phyloP scores from a whole-genome alignment of 176 grass and related monocot genomes.

The Themeda triandra region DNA sequence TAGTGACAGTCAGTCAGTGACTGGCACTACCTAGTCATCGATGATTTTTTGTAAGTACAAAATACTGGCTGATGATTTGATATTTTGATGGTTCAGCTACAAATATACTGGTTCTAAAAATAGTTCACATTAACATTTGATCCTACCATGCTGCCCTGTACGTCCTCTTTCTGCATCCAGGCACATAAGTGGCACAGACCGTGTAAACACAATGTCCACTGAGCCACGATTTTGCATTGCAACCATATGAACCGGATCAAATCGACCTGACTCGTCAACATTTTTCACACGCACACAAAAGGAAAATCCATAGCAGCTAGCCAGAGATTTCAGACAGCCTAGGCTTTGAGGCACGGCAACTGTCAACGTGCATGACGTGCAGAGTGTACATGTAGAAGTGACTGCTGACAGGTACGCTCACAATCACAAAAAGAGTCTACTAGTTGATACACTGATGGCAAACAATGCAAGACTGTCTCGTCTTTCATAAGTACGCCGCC shows the following conservation, averaged over 20 bases:
- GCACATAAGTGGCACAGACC: background rate
- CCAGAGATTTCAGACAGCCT: background rate
- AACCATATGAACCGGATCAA: background rate
- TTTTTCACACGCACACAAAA: background rate
- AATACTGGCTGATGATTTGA: background rate
- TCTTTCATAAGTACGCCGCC: background rate
- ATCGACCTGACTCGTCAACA: background rate
- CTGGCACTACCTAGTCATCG: background rate
- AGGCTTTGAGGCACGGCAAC: background rate
- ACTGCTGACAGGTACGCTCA: constrained; percentile 2
- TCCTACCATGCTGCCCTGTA: no score
- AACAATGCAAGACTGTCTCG: constrained; percentile 1
- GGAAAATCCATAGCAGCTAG: background rate
- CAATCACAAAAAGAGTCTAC: background rate
- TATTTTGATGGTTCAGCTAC: background rate
- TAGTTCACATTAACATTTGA: background rate
- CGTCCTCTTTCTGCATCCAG: background rate
- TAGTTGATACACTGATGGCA: constrained; percentile 19
- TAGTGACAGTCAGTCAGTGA: background rate
- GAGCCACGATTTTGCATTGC: background rate
- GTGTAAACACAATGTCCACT: background rate
- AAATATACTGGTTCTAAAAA: background rate
- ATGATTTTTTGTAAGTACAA: background rate
- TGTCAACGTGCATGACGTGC: background rate
- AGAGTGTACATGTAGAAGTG: constrained; percentile 9